Base-by-base conservation (phyloP, 2,329 filamentous ascomycete genomes). In the Colletotrichum sp. region DNA sequence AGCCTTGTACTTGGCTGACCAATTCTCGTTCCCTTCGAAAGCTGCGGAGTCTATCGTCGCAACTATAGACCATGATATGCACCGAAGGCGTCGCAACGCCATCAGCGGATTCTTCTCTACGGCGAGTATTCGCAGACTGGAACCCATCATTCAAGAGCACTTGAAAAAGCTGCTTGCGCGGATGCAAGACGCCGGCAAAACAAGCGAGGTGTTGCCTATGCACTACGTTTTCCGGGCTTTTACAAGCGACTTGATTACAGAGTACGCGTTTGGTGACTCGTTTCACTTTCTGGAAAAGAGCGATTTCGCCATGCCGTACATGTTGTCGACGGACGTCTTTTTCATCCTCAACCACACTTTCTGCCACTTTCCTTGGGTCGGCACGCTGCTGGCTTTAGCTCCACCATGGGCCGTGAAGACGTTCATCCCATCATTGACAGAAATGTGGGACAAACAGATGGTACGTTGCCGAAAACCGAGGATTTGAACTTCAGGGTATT, bases 31-130 rank as follows among this genome's bases (percentile, higher is more conserved):
- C 52, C 78, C 82, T 18, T 88, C 80, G 78, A 88, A 88, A 34
- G 80, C 79, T 5, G 68, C 78, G 3, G 80, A 84, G 28, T 83
- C 81, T 6, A 63, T 63, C 30, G 59, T 63, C n/a, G 26, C 59
- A n/a, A 63, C 59, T n/a, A 36, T 32, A n/a, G 26, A 63, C n/a
- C 59, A 63, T 32, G 30, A 63, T 21, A 30, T 24, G 12, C 59
- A 63, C n/a, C 59, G 59, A n/a, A 30, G n/a, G 75, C 90, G 88
- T 77, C 89, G 91, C 1, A 85, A 81, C 2, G 83, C 77, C 2
- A 84, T 89, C 79, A 2, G 85, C 88, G 24, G 24, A 9, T 32
- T 67, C 64, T 44, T 67, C 6, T 83, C 82, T 15, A 90, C 81
- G 34, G 59, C 59, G 2, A 63, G 59, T 30, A 32, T 63, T 32